Evolutionary conservation across 805 yeast species (phyloP), one percentile per base, ranked within the genome.

Genomic region (Kregervanrija delftensis): DNA sequence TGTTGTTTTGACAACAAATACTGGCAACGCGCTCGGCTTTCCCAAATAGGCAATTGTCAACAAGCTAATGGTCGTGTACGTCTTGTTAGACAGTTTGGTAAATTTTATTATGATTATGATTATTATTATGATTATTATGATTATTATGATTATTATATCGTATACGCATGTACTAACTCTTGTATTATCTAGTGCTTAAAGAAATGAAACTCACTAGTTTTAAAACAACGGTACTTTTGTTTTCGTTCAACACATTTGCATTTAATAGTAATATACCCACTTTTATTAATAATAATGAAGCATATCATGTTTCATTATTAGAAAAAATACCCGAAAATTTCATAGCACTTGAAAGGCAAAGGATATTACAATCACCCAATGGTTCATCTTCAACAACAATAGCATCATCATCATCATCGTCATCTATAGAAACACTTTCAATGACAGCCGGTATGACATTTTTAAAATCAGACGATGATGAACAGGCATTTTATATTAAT

Each of bases 401-500:
- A 3, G 22, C 37, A n/a, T 3, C 38, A 8, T 15, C 41, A n/a
- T 12, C 39, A 31, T 8, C 39, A 12, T 14, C 33, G 4, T 3
- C 35, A 9, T 35, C 41, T 6, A 36, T 47, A 10, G 39, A 43
- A 32, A 43, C 46, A n/a, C 47, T 45, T 32, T 43, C 49, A 15
- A 45, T 53, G 40, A 40, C 51, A 2, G 43, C 48, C n/a, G 67
- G 66, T 3, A 49, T 61, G 47, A 38, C 56, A 11, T 52, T 65
- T 28, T 46, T 57, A 16, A 58, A 63, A 32, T 40, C 61, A 0
- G 55, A 52, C 22, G 39, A 58, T 3, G 41, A 53, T 30, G 57
- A 58, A 36, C 53, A 64, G 43, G 67, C 73, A n/a, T 71, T 61
- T 44, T 68, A 54, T 38, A 61, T 68, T 41, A 63, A 71, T 48